Evolutionary conservation across 2,329 filamentous ascomycete genomes (phyloP).

Genomic region (Acarospora socialis): DNA sequence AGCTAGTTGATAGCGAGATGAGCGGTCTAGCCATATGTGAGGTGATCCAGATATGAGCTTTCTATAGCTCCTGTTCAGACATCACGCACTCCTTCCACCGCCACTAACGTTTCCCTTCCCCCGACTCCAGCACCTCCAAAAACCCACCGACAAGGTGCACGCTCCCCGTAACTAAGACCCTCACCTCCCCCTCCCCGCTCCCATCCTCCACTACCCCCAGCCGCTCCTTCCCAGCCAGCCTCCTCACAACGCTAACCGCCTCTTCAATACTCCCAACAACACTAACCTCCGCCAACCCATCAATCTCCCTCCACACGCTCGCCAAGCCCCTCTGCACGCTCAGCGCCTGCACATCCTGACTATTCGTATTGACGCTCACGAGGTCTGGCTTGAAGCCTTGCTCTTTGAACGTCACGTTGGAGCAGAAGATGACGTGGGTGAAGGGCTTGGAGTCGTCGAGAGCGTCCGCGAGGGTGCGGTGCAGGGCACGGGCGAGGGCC

Average conservation of each 20-base stretch:
- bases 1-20: too few relatives aligned
- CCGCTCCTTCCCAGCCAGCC: conserved; percentile 25
- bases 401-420: conserved; percentile 54
- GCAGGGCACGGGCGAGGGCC: conserved; percentile 48
- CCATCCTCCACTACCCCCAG: conserved; percentile 14
- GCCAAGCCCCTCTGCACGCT: conserved; percentile 56
- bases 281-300: conserved; percentile 38
- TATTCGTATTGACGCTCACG: conserved; percentile 46
- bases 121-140: conserved; percentile 53
- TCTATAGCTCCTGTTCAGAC: too few relatives aligned
- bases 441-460: conserved; percentile 39
- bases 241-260: conserved; percentile 45
- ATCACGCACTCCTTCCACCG: neutral
- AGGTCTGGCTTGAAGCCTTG: conserved; percentile 50
- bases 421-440: conserved; percentile 63
- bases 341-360: conserved; percentile 42
- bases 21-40: too few relatives aligned
- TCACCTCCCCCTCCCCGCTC: conserved; percentile 31
- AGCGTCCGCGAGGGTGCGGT: conserved; percentile 38
- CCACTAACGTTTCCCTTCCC: neutral
- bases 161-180: conserved; percentile 67
- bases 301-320: conserved; percentile 42
- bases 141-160: conserved; percentile 71
- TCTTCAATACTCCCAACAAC: conserved; percentile 55
- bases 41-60: too few relatives aligned